These are phyloP conservation scores for Pestalotiopsis fici DNA, from an alignment of 2,329 filamentous ascomycete genomes.

Conservation along the genomic window DNA sequence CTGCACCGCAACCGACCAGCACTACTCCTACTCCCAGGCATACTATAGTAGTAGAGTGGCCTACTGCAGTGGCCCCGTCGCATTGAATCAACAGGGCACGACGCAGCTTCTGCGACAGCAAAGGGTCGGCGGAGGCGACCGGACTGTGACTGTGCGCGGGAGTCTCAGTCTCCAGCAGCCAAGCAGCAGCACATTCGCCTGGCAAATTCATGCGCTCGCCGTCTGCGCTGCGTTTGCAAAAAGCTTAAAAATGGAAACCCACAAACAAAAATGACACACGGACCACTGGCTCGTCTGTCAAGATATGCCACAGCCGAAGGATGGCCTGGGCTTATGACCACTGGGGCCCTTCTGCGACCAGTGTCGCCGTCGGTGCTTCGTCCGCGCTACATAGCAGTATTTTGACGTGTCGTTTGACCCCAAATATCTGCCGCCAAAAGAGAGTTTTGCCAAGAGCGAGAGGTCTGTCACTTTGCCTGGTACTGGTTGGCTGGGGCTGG, in stretches of 20 bases:
- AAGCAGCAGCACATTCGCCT: constrained; percentile 16
- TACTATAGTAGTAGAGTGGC: too few species aligned
- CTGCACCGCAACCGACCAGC: constrained; percentile 13
- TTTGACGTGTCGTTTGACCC: constrained; percentile 4
- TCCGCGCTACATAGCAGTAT: not conserved
- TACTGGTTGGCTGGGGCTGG: not conserved
- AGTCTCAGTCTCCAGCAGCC: constrained; percentile 16
- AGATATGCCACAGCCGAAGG: constrained; percentile 5
- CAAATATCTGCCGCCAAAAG: constrained; percentile 12
- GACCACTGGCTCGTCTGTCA: constrained; percentile 12
- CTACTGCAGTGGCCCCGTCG: constrained; percentile 14
- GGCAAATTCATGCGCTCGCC: constrained; percentile 18
- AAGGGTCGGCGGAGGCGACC: constrained; percentile 21
- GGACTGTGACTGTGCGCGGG: constrained; percentile 13
- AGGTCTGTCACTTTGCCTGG: not conserved
- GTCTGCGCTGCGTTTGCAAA: constrained; percentile 4
- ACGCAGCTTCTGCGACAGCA: constrained; percentile 29
- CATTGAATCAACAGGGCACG: constrained; percentile 26
- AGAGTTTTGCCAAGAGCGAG: constrained; percentile 18
- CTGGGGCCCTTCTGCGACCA: not conserved
- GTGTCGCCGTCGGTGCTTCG: not conserved
- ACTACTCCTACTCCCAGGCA: too few species aligned
- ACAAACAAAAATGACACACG: constrained; percentile 13
- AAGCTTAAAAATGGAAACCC: constrained; percentile 10
- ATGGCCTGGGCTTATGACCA: not conserved